These are phyloP conservation scores for Agroathelia rolfsii DNA, from an alignment of 1,284 basidiomycete species.

Conservation along the genomic window DNA sequence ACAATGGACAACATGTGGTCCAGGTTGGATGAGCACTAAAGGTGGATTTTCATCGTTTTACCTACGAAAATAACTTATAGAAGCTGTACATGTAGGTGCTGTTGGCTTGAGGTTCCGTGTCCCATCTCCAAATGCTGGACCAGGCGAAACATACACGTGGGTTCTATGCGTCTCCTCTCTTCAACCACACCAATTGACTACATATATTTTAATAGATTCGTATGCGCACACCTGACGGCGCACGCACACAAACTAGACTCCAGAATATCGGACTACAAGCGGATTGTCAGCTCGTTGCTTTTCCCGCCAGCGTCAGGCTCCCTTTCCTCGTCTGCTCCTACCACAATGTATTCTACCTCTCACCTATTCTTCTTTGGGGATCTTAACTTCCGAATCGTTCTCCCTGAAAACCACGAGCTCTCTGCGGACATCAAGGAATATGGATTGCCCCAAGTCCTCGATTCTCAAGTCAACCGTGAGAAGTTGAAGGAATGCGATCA, in stretches of 20 bases:
- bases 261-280: constrained; percentile 75
- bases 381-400: constrained; percentile 77
- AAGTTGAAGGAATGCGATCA: constrained; percentile 73
- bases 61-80: too few species aligned
- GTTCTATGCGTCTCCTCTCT: constrained; percentile 21
- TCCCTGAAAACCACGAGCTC: constrained; percentile 42
- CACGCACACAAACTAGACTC: constrained; percentile 63
- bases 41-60: too few species aligned
- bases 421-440: constrained; percentile 19
- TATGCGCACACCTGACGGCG: constrained; percentile 86
- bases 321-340: constrained; percentile 25
- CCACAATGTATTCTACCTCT: constrained; percentile 71
- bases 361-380: constrained; percentile 86
- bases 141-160: constrained; percentile 77
- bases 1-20: constrained; percentile 68
- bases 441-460: constrained; percentile 31
- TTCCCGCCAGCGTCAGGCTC: constrained; percentile 53
- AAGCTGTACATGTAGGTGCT: too few species aligned
- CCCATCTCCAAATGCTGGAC: constrained; percentile 36
- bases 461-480: constrained; percentile 46
- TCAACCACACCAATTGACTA: constrained; percentile 10
- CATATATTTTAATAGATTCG: constrained; percentile 54
- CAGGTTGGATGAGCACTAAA: constrained; percentile 87
- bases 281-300: constrained; percentile 76
- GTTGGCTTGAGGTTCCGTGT: constrained; percentile 83